A percentile compares a stretch with the other conserved stretches of the same genome.
Conservation (phyloP, 805 yeast genomes). For the Hanseniaspora hatyaiensis region DNA sequence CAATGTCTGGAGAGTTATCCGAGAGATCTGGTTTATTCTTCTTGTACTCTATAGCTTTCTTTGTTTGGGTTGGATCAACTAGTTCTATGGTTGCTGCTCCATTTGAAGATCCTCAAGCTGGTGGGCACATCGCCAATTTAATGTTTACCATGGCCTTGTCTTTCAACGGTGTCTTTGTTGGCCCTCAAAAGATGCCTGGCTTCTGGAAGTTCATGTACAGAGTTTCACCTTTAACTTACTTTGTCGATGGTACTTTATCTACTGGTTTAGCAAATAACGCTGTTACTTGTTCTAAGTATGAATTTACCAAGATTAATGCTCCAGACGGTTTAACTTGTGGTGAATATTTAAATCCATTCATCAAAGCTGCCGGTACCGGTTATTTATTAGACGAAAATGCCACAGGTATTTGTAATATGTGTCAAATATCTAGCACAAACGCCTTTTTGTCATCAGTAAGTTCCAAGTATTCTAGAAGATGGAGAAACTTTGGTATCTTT, state of each 20-base stretch:
- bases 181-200: slow-evolving; percentile 48
- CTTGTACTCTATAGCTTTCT: slow-evolving; percentile 38
- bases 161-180: slow-evolving; percentile 68
- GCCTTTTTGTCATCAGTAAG: slow-evolving; percentile 42
- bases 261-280: slow-evolving; percentile 43
- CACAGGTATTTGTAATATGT: slow-evolving; percentile 45
- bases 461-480: slow-evolving; percentile 30
- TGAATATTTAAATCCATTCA: slow-evolving; percentile 36
- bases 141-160: slow-evolving; percentile 51
- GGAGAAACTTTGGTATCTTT: slow-evolving; percentile 55
- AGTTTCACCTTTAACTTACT: slow-evolving; percentile 57
- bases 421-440: slow-evolving; percentile 47
- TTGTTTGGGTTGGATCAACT: slow-evolving; percentile 43
- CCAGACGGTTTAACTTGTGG: slow-evolving; percentile 49
- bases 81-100: slow-evolving; percentile 52
- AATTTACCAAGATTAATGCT: slow-evolving; percentile 40
- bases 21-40: slow-evolving; percentile 50
- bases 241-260: slow-evolving; percentile 44
- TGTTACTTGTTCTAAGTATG: slow-evolving; percentile 40
- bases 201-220: slow-evolving; percentile 76
- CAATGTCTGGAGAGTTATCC: slow-evolving; percentile 36
- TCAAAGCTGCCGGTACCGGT: slow-evolving; percentile 36
- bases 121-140: slow-evolving; percentile 48
- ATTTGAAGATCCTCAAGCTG: slow-evolving; percentile 47
- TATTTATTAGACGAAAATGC: slow-evolving; percentile 36